These are phyloP conservation scores for Oligophagozyma castellii DNA, from an alignment of 1,139 yeast species.

Conservation along the genomic window DNA sequence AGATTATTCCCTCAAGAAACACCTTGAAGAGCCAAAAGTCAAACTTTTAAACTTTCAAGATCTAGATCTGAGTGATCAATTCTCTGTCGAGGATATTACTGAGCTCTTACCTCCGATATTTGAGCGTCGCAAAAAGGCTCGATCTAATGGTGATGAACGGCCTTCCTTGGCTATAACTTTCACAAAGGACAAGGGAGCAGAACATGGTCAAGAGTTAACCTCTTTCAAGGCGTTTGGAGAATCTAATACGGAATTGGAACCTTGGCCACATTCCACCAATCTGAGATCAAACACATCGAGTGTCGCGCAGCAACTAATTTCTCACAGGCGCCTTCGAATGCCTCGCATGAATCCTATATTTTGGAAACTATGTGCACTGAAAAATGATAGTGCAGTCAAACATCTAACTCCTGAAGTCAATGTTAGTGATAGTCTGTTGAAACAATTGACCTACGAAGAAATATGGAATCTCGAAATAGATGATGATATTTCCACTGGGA, in stretches of 20 bases:
- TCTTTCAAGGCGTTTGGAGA: conserved; percentile 4
- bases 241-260: conserved; percentile 16
- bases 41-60: conserved; percentile 14
- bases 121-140: conserved; percentile 6
- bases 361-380: conserved; percentile 19
- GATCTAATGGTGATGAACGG: neutral
- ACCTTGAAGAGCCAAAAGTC: conserved; percentile 8
- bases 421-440: conserved; percentile 19
- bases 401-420: conserved; percentile 19
- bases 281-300: too few species aligned
- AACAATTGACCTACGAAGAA: conserved; percentile 12
- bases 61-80: conserved; percentile 10
- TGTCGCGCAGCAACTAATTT: conserved; percentile 5
- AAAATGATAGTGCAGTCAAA: conserved; percentile 13
- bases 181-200: conserved; percentile 4
- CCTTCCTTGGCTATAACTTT: conserved; percentile 2
- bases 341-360: conserved; percentile 18
- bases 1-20: too few species aligned
- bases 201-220: conserved; percentile 1
- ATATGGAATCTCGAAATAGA: conserved; percentile 14
- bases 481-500: conserved; percentile 4
- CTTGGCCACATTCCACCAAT: too few species aligned
- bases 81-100: conserved; percentile 11
- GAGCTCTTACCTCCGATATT: conserved; percentile 16
- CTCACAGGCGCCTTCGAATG: conserved; percentile 17